Percentiles rank a stretch among this genome's conserved stretches.
phyloP scores from a whole-genome alignment of 495 filamentous ascomycete species.

The Alectoria sarmentosa region DNA sequence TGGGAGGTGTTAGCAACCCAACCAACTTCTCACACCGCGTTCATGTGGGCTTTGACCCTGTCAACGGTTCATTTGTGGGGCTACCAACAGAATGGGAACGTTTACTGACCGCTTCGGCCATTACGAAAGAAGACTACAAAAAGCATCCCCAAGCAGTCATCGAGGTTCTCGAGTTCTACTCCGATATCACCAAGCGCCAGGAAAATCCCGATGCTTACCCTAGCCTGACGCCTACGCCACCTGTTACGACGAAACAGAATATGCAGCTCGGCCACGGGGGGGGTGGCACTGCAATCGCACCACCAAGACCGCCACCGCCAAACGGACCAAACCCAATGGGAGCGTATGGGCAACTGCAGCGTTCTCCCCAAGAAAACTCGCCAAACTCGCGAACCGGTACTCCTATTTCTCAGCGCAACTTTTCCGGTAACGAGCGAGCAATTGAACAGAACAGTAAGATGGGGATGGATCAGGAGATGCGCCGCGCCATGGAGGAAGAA shows the following conservation, averaged over 20 bases:
- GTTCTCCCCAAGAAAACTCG: conserved; percentile 21
- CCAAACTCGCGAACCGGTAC: conserved; percentile 34
- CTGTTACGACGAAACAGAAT: conserved; percentile 47
- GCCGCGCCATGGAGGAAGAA: conserved; percentile 47
- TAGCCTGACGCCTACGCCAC: conserved; percentile 62
- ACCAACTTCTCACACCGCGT: conserved; percentile 96
- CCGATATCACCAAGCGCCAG: conserved; percentile 81
- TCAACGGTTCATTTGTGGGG: conserved; percentile 87
- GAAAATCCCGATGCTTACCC: conserved; percentile 73
- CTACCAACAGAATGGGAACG: conserved; percentile 95
- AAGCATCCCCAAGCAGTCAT: conserved; percentile 98
- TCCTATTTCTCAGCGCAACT: conserved; percentile 33
- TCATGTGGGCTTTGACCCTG: conserved; percentile 94
- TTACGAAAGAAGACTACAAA: conserved; percentile 96
- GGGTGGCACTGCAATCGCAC: conserved; percentile 62
- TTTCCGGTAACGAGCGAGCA: conserved; percentile 24
- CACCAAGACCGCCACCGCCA: conserved; percentile 64
- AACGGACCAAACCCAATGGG: conserved; percentile 32
- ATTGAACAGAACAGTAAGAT: conserved; percentile 39
- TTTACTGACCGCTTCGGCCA: conserved; percentile 86
- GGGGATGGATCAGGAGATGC: conserved; percentile 44
- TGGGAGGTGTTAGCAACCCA: conserved; percentile 96
- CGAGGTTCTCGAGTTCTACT: conserved; percentile 95
- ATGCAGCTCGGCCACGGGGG: conserved; percentile 58
- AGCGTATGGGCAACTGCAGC: conserved; percentile 31